Evolutionary conservation across 2,329 filamentous ascomycete species (phyloP).

Genomic region (Fusarium acutatum): DNA sequence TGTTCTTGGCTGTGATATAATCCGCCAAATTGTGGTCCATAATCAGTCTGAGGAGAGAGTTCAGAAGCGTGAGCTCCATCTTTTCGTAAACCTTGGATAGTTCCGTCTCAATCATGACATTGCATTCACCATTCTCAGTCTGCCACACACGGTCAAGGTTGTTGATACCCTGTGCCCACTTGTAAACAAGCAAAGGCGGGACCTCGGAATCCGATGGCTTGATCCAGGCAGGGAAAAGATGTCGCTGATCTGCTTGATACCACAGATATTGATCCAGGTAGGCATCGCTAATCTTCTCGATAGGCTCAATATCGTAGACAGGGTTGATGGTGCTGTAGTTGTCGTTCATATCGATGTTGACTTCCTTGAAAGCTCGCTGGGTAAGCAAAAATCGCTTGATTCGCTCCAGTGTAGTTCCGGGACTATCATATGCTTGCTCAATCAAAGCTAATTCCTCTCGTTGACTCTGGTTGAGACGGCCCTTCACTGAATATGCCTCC

Average conservation of each 20-base stretch:
- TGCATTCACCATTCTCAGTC: slow-evolving; percentile 91
- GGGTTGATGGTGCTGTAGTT: slow-evolving; percentile 99
- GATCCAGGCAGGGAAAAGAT: slow-evolving; percentile 98
- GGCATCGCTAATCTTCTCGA: slow-evolving; percentile 99
- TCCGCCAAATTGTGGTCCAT: slow-evolving; percentile 99
- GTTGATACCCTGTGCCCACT: slow-evolving; percentile 99
- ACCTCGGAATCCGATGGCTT: slow-evolving; percentile 99
- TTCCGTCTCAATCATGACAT: slow-evolving; percentile 98
- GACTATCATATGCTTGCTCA: slow-evolving; percentile 97
- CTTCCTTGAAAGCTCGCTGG: slow-evolving; percentile 98
- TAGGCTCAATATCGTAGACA: slow-evolving; percentile 98
- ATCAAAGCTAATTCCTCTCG: slow-evolving; percentile 96
- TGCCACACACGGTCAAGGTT: slow-evolving; percentile 97
- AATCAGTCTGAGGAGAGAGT: slow-evolving; percentile 89
- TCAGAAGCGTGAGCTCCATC: slow-evolving; percentile 95
- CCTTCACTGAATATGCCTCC: slow-evolving; percentile 98
- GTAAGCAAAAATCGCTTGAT: slow-evolving; percentile 98
- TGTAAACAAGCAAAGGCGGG: slow-evolving; percentile 92
- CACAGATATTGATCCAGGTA: slow-evolving; percentile 98
- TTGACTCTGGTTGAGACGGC: slow-evolving; percentile 94
- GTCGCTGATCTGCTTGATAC: slow-evolving; percentile 98
- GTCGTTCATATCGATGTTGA: slow-evolving; percentile 99
- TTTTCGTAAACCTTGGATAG: slow-evolving; percentile 99
- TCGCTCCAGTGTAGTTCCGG: slow-evolving; percentile 91
- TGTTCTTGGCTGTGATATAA: slow-evolving; percentile 99